These are phyloP conservation scores for Termitomyces sp. DNA, from an alignment of 768 basidiomycete species.

Conservation along the genomic window DNA sequence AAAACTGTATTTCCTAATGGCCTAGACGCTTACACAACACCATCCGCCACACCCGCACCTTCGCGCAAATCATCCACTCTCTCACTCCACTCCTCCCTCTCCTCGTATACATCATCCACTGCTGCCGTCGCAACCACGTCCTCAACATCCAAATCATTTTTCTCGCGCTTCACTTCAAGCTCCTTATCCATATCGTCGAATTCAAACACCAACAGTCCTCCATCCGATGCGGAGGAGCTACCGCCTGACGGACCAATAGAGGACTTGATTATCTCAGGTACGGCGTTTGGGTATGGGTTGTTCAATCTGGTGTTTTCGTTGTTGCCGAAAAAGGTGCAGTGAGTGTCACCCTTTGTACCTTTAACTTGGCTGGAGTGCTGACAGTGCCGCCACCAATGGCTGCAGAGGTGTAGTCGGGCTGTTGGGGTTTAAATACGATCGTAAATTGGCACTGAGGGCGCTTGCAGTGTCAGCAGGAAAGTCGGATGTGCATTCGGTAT, in stretches of 20 bases:
- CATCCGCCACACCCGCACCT: slow-evolving; percentile 28
- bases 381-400: not conserved
- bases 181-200: slow-evolving; percentile 19
- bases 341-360: slow-evolving; percentile 16
- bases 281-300: slow-evolving; percentile 73
- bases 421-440: slow-evolving; percentile 72
- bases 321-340: slow-evolving; percentile 71
- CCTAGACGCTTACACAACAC: slow-evolving; percentile 41
- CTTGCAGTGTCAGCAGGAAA: slow-evolving; percentile 65
- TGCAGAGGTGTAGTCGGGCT: slow-evolving; percentile 67
- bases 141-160: slow-evolving; percentile 26
- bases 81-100: slow-evolving; percentile 19
- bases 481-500: slow-evolving; percentile 71
- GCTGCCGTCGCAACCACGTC: slow-evolving; percentile 19
- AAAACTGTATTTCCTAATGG: slow-evolving; percentile 66
- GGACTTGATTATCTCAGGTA: slow-evolving; percentile 70
- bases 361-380: not conserved
- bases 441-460: slow-evolving; percentile 64
- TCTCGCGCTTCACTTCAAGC: slow-evolving; percentile 34
- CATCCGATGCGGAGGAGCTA: not conserved
- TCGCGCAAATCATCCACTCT: slow-evolving; percentile 31
- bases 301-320: slow-evolving; percentile 82
- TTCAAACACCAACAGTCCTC: slow-evolving; percentile 3
- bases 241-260: slow-evolving; percentile 58
- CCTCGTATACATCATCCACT: slow-evolving; percentile 13